Conservation (phyloP, 108 stramenopile genomes). For the Fistulifera pelliculosa region DNA sequence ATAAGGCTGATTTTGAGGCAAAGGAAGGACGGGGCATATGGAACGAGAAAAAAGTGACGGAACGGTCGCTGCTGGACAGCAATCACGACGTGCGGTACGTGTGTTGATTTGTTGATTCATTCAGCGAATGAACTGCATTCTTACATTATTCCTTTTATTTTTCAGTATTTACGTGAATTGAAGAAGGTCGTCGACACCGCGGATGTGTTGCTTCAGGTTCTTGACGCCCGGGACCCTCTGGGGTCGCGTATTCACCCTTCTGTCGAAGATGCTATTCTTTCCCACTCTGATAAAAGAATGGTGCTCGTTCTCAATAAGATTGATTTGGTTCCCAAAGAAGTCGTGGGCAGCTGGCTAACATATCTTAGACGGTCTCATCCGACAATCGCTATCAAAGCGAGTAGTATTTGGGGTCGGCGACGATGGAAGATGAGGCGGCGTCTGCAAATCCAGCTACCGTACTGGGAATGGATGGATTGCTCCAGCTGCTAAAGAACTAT, state of each 20-base stretch:
- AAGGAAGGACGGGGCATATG: conserved; percentile 6
- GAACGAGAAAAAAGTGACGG: conserved; percentile 23
- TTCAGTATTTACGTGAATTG: conserved; percentile 77
- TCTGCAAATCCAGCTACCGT: conserved; percentile 33
- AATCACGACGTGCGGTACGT: conserved; percentile 51
- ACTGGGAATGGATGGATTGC: conserved; percentile 90
- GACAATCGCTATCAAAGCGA: conserved; percentile 94
- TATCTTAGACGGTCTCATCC: conserved; percentile 74
- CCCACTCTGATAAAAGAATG: conserved; percentile 86
- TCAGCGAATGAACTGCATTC: too few species aligned
- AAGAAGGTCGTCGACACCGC: conserved; percentile 93
- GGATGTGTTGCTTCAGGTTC: conserved; percentile 94
- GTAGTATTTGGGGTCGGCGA: conserved; percentile 33
- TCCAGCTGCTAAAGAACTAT: conserved; percentile 98
- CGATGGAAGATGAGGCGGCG: conserved; percentile 25
- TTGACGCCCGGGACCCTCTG: conserved; percentile 97
- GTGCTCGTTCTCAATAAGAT: conserved; percentile 99
- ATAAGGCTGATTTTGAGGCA: conserved; percentile 27
- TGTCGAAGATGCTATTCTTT: conserved; percentile 81
- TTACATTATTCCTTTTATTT: too few species aligned
- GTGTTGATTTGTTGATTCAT: too few species aligned
- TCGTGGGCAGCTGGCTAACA: conserved; percentile 87
- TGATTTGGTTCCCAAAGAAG: conserved; percentile 94
- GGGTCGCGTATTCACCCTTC: conserved; percentile 84
- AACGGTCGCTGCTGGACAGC: conserved; percentile 42